Base-by-base conservation (phyloP, 2,329 filamentous ascomycete genomes). In the Colletotrichum plurivorum region DNA sequence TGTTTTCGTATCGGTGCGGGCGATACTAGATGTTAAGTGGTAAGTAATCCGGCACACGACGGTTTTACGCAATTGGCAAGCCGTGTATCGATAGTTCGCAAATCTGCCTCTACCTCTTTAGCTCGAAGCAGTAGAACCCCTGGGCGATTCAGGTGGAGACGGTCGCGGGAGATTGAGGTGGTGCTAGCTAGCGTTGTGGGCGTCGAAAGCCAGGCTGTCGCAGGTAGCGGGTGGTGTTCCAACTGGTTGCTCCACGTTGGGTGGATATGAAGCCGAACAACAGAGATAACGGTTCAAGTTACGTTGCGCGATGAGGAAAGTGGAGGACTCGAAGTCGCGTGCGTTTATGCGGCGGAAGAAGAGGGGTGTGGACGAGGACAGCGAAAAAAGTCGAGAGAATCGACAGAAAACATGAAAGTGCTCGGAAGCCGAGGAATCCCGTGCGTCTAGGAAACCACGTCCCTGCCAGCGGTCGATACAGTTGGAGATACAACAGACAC, bases 111-210 rank as follows among this genome's bases (percentile, higher is more conserved):
- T 46, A 48, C 18, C 65, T 39, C 31, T 36, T 36, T 36, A 36
- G 31, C 31, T 36, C 31, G 8, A 9, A 8, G 31, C 31, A 36
- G 31, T 36, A 36, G 31, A 36, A 36, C 31, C 66, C 49, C 63
- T 49, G 27, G 55, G 41, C 54, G 41, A 62, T 54, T 48, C 62
- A 56, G 66, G 66, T 69, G 66, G 66, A 58, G 66, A n/a, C 31
- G 16, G 62, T 60, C 18, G 66, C 66, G 55, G 66, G 66, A 69
- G 66, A 69, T 69, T 60, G 66, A 69, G 62, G 55, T 66, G 55
- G 62, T 69, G 31, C 31, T 36, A 36, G 55, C 66, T 69, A 69
- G 66, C 54, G 62, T 25, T 60, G 55, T 69, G 55, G 66, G 45
- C 45, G 55, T 66, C 51, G 27, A 25, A 58, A 60, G 62, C 62